Evolutionary conservation across 208 protist species (phyloP), one percentile per base, ranked within the genome.

Genomic region (Tritrichomonas foetus): DNA sequence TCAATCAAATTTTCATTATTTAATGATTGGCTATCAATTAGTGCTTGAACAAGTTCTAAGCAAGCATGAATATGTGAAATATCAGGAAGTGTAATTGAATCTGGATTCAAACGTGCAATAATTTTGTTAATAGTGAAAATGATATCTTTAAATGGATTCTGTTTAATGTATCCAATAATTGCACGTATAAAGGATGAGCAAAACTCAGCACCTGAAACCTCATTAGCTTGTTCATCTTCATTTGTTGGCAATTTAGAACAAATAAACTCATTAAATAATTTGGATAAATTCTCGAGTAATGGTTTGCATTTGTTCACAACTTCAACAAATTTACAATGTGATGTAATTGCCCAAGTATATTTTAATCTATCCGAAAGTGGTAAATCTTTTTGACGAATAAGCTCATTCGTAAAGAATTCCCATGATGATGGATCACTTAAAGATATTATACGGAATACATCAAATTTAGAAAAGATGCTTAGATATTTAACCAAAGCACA

Each of bases 81-180:
- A 89, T 57, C 41, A 33, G 78, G 78, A 30, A 89, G 9, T 13
- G 78, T 89, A 47, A 89, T 89, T 14, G 78, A 89, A 50, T 89
- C 78, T 89, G 78, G 78, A 57, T 89, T 89, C 9, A 89, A 57
- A 39, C 78, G 33, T 5, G 22, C 20, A 57, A 89, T 53, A 11
- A 89, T 89, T 39, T 0, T 20, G 30, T 33, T 57, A 33, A 89
- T 57, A 2, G 25, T 8, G 0, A 9, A 0, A 16, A 20, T 27
- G 16, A 39, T 0, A 89, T 89, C 47, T n/a, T 89, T 44, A 47
- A 89, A 57, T 61, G 33, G 14, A 3, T 36, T 2, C 0, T 89
- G 0, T 5, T 53, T 57, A 11, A 57, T 39, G 39, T 57, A 20
- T 61, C 0, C 20, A 30, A 47, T 57, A 61, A 33, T 39, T 22